Evolutionary conservation across 2,329 filamentous ascomycete species (phyloP), one percentile per base, ranked within the genome.

Genomic region (Camillea tinctor): DNA sequence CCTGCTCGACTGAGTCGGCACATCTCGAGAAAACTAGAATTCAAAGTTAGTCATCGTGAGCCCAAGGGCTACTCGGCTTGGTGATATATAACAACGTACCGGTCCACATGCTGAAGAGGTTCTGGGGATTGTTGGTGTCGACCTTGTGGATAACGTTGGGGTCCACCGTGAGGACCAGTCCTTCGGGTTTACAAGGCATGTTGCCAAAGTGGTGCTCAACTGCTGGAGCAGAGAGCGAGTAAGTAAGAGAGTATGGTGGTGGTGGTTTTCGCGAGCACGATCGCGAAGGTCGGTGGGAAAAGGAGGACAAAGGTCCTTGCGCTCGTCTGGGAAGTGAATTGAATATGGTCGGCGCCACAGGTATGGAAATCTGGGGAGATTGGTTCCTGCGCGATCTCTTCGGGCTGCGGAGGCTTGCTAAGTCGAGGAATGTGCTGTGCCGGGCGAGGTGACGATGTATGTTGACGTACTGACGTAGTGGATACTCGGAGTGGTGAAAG

Each of bases 31-130:
- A 97, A 62, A 98, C 93, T 95, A 73, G 50, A 61, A 56, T 54
- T 58, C n/a, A n/a, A 52, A 51, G 73, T 80, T 68, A 79, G 75
- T 66, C 63, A 67, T 55, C 22, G 54, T 57, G 55, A n/a, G 26
- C 52, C 26, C 17, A 50, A 55, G 54, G 48, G 50, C 23, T 13
- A 50, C 17, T 40, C 36, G 57, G 50, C 19, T 22, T 53, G 59
- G 26, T 40, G 57, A 61, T n/a, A 50, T 48, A 61, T 65, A 63
- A 60, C 55, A 60, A 56, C 91, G 85, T 79, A 96, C 93, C 92
- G 75, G 92, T 94, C 93, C 93, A 97, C 86, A 98, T 96, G 81
- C 91, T 93, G 79, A 95, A 96, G 55, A 98, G 86, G 73, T 93
- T 96, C 78, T 96, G 92, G 24, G 92, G 89, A 75, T 96, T 96